phyloP scores from a whole-genome alignment of 768 basidiomycete genomes.

The Leccinum subtestaceum region DNA sequence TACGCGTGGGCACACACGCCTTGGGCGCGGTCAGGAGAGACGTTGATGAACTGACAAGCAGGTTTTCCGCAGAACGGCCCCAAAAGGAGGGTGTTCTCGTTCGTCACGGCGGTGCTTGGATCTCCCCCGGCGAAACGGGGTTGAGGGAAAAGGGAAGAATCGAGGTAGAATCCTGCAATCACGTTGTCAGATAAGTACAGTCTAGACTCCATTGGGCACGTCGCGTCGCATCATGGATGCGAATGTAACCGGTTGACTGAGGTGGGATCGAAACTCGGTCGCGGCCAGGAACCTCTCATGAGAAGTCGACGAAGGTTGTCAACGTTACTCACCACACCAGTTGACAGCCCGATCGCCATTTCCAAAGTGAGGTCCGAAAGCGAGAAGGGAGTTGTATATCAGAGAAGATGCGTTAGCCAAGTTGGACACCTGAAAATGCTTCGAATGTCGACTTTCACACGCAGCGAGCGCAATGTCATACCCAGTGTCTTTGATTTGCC shows the following conservation, averaged over 20 bases:
- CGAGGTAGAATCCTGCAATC: constrained; percentile 79
- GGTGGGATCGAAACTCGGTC: not conserved
- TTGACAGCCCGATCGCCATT: constrained; percentile 66
- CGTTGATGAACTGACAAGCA: constrained; percentile 81
- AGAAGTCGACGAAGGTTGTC: not conserved
- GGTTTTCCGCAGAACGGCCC: constrained; percentile 91
- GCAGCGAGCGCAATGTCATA: constrained; percentile 32
- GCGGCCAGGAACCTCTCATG: not conserved
- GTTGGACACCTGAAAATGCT: constrained; percentile 65
- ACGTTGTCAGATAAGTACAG: constrained; percentile 18
- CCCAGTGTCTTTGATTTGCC: constrained; percentile 75
- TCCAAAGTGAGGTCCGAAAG: constrained; percentile 66
- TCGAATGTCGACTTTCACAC: not conserved
- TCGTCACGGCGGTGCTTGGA: constrained; percentile 11
- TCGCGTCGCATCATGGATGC: not conserved
- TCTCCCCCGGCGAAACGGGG: constrained; percentile 27
- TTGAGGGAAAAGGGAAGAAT: constrained; percentile 58
- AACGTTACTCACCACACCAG: constrained; percentile 79
- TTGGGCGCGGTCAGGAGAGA: constrained; percentile 48
- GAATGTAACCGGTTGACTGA: not conserved
- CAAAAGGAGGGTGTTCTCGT: constrained; percentile 46
- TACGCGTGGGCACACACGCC: constrained; percentile 89
- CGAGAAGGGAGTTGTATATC: constrained; percentile 73
- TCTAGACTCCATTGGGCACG: not conserved
- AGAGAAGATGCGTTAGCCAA: constrained; percentile 80